A percentile compares a stretch with the other conserved stretches of the same genome.
These are phyloP conservation scores for Phytophthora hybrid DNA, from an alignment of 352 stramenopile species.

Conservation along the genomic window DNA sequence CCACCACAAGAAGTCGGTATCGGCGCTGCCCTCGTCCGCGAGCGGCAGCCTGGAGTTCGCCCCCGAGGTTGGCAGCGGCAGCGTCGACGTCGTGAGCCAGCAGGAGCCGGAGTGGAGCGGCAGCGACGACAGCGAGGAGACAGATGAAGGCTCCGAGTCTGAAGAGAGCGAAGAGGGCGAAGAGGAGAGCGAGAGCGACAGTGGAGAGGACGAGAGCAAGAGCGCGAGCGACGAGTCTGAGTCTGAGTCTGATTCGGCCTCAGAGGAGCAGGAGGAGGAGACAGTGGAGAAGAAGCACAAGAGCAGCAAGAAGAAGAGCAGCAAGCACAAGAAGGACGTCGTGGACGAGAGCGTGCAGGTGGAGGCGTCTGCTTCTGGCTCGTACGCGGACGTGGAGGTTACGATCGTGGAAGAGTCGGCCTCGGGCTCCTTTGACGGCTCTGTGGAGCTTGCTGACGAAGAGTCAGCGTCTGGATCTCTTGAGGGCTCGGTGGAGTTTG, in stretches of 20 bases:
- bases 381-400: conserved; percentile 29
- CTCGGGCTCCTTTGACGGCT: conserved; percentile 30
- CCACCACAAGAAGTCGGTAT: conserved; percentile 28
- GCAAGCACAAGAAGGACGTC: conserved; percentile 35
- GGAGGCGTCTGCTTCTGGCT: conserved; percentile 14
- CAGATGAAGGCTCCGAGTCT: conserved; percentile 14
- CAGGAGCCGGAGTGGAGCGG: conserved; percentile 34
- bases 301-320: conserved; percentile 27
- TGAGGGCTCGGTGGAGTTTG: conserved; percentile 36
- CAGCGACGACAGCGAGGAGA: conserved; percentile 33
- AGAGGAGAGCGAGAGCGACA: conserved; percentile 18
- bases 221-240: conserved; percentile 28
- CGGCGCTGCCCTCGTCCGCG: conserved; percentile 6
- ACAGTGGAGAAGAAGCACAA: conserved; percentile 25
- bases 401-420: conserved; percentile 29
- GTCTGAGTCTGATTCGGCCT: conserved; percentile 8
- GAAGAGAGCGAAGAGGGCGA: conserved; percentile 17
- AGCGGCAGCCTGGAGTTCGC: conserved; percentile 6
- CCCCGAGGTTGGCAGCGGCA: conserved; percentile 24
- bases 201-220: conserved; percentile 12
- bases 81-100: conserved; percentile 22
- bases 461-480: conserved; percentile 32
- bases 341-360: conserved; percentile 13
- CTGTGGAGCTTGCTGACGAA: conserved; percentile 17
- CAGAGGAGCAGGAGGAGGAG: conserved; percentile 27